These are phyloP conservation scores for Phenoliferia sp. DNA, from an alignment of 1,284 basidiomycete species.

Conservation along the genomic window DNA sequence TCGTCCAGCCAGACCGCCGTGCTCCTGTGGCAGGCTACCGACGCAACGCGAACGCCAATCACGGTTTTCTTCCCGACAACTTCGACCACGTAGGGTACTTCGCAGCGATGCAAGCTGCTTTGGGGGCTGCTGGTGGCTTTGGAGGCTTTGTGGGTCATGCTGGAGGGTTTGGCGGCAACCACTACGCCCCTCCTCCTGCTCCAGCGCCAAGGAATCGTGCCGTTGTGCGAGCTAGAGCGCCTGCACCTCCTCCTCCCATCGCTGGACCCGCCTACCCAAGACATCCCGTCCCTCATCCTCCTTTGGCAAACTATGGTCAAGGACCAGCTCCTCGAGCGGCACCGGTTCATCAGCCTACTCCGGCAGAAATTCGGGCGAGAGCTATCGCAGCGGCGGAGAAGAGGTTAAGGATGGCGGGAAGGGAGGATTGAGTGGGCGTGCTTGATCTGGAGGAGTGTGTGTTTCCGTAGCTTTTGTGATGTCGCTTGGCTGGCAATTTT, in stretches of 20 bases:
- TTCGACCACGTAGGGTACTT: neutral
- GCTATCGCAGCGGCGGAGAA: neutral
- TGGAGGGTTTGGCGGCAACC: neutral
- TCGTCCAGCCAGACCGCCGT: constrained; percentile 5
- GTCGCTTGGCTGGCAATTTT: too few relatives aligned
- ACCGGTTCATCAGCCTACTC: neutral
- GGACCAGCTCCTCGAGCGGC: neutral
- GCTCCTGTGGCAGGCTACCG: neutral
- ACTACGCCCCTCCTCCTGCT: too few relatives aligned
- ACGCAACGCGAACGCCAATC: neutral
- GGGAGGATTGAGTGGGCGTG: too few relatives aligned
- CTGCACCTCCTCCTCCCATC: too few relatives aligned
- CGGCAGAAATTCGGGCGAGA: neutral
- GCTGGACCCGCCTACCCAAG: neutral
- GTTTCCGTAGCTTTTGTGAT: too few relatives aligned
- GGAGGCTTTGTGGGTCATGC: neutral
- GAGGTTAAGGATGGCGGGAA: too few relatives aligned
- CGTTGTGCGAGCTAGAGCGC: too few relatives aligned
- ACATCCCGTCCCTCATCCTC: neutral
- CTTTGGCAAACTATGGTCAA: neutral
- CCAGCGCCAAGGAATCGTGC: too few relatives aligned
- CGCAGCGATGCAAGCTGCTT: neutral
- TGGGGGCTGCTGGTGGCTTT: neutral
- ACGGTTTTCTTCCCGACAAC: neutral
- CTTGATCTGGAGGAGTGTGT: too few relatives aligned